phyloP scores from a whole-genome alignment of 371 early-diverging fungal genomes.

The Zancudomyces culisetae region DNA sequence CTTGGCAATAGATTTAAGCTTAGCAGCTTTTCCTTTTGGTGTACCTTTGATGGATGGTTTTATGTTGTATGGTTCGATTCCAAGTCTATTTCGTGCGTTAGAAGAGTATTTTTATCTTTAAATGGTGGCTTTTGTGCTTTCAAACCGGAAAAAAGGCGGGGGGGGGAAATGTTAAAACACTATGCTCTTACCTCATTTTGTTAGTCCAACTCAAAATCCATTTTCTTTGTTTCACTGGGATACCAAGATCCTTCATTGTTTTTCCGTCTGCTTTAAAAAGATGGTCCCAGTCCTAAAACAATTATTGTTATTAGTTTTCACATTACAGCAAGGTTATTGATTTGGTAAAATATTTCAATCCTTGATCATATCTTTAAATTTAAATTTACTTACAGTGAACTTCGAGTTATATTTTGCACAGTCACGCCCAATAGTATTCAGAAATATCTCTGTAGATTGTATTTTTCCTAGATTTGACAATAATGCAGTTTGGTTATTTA shows the following conservation, averaged over 20 bases:
- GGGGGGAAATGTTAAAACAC: too few species aligned
- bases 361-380: too few species aligned
- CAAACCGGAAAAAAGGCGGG: too few species aligned
- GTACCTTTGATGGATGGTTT: slow-evolving; percentile 19
- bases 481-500: too few species aligned
- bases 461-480: slow-evolving; percentile 22
- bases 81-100: slow-evolving; percentile 11
- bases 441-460: slow-evolving; percentile 24
- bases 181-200: slow-evolving; percentile 18
- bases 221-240: slow-evolving; percentile 29
- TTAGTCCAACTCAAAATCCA: slow-evolving; percentile 35
- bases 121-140: too few species aligned
- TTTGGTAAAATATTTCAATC: too few species aligned
- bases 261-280: slow-evolving; percentile 29
- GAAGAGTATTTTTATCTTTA: too few species aligned
- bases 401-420: slow-evolving; percentile 34
- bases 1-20: neutral
- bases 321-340: too few species aligned
- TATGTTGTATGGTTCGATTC: slow-evolving; percentile 27
- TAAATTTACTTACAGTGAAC: slow-evolving; percentile 25
- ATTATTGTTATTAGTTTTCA: too few species aligned
- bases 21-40: slow-evolving; percentile 17
- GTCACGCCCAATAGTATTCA: slow-evolving; percentile 36
- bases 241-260: slow-evolving; percentile 32
- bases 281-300: slow-evolving; percentile 40